phyloP scores from a whole-genome alignment of 345 rosid genomes.

The Brassica nigra region DNA sequence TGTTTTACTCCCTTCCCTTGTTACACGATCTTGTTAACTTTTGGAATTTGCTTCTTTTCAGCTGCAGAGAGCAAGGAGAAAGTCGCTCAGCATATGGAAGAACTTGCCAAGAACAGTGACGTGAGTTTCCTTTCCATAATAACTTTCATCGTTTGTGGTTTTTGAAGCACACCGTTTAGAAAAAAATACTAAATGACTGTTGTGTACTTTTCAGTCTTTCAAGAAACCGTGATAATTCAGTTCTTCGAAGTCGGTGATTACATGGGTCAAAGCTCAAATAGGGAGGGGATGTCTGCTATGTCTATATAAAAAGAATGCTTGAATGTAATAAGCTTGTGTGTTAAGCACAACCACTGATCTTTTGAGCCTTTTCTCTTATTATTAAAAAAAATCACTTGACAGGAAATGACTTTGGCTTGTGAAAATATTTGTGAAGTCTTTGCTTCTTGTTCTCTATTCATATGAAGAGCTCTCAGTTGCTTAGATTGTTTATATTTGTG shows the following conservation, averaged over 20 bases:
- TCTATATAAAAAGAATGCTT: not conserved
- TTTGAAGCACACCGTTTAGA: not conserved
- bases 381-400: not conserved
- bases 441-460: not conserved
- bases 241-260: not conserved
- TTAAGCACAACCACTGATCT: not conserved
- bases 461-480: not conserved
- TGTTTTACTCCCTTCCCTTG: not conserved
- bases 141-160: not conserved
- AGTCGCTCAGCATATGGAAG: slow-evolving; percentile 61
- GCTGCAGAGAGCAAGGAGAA: slow-evolving; percentile 61
- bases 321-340: slow-evolving; percentile 17
- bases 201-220: slow-evolving; percentile 10
- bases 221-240: slow-evolving; percentile 18
- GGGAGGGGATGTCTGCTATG: not conserved
- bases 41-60: slow-evolving; percentile 18
- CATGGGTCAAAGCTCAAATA: not conserved
- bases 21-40: not conserved
- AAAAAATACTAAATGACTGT: not conserved
- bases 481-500: not conserved
- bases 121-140: not conserved
- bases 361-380: not conserved
- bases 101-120: slow-evolving; percentile 52
- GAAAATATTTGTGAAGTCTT: not conserved
- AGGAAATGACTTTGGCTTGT: not conserved